Evolutionary conservation across 208 protist species (phyloP), one percentile per base, ranked within the genome.

Genomic region (Willaertia magna): DNA sequence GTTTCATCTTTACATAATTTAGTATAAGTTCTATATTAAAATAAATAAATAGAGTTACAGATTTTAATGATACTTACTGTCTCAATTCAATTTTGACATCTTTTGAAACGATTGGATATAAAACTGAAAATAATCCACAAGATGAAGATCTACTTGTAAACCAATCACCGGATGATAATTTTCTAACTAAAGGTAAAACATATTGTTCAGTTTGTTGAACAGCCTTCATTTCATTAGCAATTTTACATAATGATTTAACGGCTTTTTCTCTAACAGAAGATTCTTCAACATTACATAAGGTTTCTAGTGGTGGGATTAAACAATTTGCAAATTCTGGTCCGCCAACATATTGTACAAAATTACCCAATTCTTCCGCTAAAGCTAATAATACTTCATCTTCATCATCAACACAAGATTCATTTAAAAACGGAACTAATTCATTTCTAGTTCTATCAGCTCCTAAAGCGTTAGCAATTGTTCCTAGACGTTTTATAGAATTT

Each of bases 311-410:
- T 6, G 85, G 84, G 7, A 99, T 92, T 20, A 99, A 92, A 74
- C 89, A 94, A 82, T 91, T 87, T 6, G 93, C 93, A 88, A 97
- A 92, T 43, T 94, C 93, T 11, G 93, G 81, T 12, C 98, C 98
- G 52, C 98, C 98, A 1, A 99, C 96, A 86, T 97, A 93, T 3
- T 95, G 91, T 43, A 98, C 92, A 92, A 99, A 98, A 74, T 96
- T 97, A 34, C 96, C 97, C 9, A 99, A 90, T 79, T 98, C 95
- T 86, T 98, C 97, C 4, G 97, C 96, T 48, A 99, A 92, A 9
- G 97, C 97, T 4, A 97, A 92, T 47, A 99, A 90, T 30, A 99
- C 97, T 89, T 99, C 98, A 87, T 99, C 98, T 90, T 99, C 98
- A 89, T 99, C 98, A 85, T 99, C 98, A 43, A 98, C 93, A 81